These are phyloP conservation scores for Fusarium nisikadoi DNA, from an alignment of 2,329 filamentous ascomycete genomes.

Conservation along the genomic window DNA sequence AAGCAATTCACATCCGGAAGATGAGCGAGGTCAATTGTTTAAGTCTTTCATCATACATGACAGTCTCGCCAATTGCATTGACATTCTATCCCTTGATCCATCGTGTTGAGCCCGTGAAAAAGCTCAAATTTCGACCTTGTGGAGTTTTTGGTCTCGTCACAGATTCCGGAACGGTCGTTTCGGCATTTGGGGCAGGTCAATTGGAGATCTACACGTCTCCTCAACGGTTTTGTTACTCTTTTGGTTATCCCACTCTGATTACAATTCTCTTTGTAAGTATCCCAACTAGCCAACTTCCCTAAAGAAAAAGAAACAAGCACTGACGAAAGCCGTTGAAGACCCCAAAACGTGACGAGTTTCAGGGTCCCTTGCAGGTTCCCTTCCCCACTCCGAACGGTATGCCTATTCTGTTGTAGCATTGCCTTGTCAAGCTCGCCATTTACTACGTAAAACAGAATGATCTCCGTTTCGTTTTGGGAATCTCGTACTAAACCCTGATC, in stretches of 20 bases:
- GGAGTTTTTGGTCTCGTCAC: slow-evolving; percentile 12
- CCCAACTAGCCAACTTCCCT: not conserved
- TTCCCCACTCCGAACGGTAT: slow-evolving; percentile 7
- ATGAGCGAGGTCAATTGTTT: slow-evolving; percentile 7
- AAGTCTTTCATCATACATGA: not conserved
- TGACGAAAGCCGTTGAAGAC: not conserved
- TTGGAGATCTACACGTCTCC: not conserved
- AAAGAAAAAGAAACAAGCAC: not conserved
- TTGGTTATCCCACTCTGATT: slow-evolving; percentile 4
- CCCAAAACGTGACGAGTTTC: slow-evolving; percentile 11
- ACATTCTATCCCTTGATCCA: not conserved
- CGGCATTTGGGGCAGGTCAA: slow-evolving; percentile 15
- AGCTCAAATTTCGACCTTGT: slow-evolving; percentile 4
- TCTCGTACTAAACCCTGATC: not conserved
- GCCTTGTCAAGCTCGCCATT: not conserved
- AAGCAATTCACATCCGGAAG: not conserved
- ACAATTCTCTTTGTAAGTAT: slow-evolving; percentile 10
- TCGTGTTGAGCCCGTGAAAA: not conserved
- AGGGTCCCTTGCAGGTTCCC: not conserved
- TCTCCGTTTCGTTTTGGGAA: slow-evolving; percentile 21
- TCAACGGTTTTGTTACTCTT: slow-evolving; percentile 3
- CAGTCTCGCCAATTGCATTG: not conserved
- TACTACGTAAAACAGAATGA: slow-evolving; percentile 1
- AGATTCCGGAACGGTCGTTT: slow-evolving; percentile 14
- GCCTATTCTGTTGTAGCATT: not conserved